Base-by-base conservation (phyloP, 2,329 filamentous ascomycete species). In the Epichloe aotearoae region DNA sequence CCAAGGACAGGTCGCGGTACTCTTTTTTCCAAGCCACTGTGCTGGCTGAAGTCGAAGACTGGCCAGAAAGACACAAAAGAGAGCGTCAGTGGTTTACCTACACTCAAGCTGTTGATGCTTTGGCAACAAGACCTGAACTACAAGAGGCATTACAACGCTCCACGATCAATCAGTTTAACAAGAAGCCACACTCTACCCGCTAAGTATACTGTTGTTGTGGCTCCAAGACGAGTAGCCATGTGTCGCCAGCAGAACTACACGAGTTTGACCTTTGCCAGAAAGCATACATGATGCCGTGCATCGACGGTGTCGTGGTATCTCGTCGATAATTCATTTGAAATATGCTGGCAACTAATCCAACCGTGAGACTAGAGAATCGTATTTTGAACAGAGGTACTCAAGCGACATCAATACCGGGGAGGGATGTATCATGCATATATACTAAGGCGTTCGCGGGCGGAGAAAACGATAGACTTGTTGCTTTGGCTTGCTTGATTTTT, bases 41-140 rank as follows among this genome's bases (percentile, higher is more conserved):
- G 54, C 80, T 85, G 56, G 83, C 83, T 61, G 88, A 95, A 70
- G 86, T 93, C 67, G 73, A 76, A 15, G 81, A 90, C 52, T 98
- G 93, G 93, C 93, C 93, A 1, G 93, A 98, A 73, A 85, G 79
- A 72, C 82, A 95, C 69, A 97, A 96, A 76, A 80, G 93, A 61
- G 84, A 84, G 66, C 82, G 93, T 54, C 80, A 85, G 65, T 98
- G 93, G 93, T 88, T 95, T 67, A 84, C 82, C 48, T 96, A 88
- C 65, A 70, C 76, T 47, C 81, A 94, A 66, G 93, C 93, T n/a
- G 80, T 80, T 56, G 81, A 86, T 58, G 82, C 83, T 46, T 73
- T 98, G 61, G 77, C 80, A 57, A 77, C 80, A 54, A 79, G 93
- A 52, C 91, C 91, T 2, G 93, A 97, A 74, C 74, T 98, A 53